Base-by-base conservation (phyloP, 805 yeast species). In the Tetrapisispora phaffii region DNA sequence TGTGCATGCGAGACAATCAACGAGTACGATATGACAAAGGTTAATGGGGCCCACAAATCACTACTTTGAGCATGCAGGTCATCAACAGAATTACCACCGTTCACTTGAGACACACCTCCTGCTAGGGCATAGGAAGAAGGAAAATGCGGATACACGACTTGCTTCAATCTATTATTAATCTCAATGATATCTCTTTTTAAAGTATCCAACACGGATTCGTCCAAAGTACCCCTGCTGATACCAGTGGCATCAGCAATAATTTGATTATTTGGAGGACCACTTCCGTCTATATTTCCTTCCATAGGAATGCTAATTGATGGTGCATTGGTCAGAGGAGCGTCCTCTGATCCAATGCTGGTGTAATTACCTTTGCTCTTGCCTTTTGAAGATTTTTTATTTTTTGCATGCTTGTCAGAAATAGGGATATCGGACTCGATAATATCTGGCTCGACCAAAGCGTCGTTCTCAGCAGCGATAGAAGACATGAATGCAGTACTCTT, bases 41-140 rank as follows among this genome's bases (percentile, higher is more conserved):
- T 42, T 13, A 64, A 44, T 1, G 68, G 68, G 1, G 68, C 68
- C 68, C 68, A 64, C 8, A 64, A 51, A 45, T 64, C 68, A 34
- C 60, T 54, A 46, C 52, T 51, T 4, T 48, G 46, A 2, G 53
- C 41, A 17, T 50, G 47, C n/a, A 46, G 44, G 23, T 44, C 49
- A 26, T 45, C 46, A 8, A 19, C 15, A 24, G 32, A n/a, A n/a
- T n/a, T 36, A 7, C 22, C 37, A 26, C 31, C 20, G 2, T 12
- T 28, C 5, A 13, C 21, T n/a, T n/a, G n/a, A 31, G 26, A 12
- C 10, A 7, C 38, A 24, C 45, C 19, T 16, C 45, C 19, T 16
- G 48, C 36, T 13, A 50, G 24, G 16, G 45, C 21, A 28, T 47
- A 41, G 12, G 50, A 44, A 2, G 52, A 38, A 12, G 62, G 57